Evolutionary conservation across 805 yeast genomes (phyloP).

Genomic region (Candida verbasci): DNA sequence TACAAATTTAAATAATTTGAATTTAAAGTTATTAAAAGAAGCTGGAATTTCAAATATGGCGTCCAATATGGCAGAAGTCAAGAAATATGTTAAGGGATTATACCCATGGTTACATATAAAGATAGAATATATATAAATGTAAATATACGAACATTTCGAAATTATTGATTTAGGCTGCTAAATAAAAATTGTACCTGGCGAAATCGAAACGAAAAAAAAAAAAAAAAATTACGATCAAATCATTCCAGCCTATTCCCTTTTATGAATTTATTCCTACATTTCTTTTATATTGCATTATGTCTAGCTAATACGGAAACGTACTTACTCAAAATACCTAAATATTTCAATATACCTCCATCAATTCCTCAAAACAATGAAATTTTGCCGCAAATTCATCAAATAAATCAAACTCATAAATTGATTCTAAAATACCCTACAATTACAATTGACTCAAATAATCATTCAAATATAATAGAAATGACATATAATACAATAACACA

Average conservation of each 20-base stretch:
- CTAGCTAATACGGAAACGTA: conserved; percentile 37
- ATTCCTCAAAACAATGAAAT: background rate
- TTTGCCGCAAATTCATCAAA: background rate
- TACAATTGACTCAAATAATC: conserved; percentile 9
- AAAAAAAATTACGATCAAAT: too few species aligned
- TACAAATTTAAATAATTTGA: conserved; percentile 6
- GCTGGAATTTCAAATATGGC: too few species aligned
- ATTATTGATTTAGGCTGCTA: too few species aligned
- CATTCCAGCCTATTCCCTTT: too few species aligned
- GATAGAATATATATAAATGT: too few species aligned
- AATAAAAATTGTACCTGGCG: too few species aligned
- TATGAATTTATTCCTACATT: too few species aligned
- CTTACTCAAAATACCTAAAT: conserved; percentile 27
- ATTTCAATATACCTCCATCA: conserved; percentile 23
- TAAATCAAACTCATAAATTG: conserved; percentile 19
- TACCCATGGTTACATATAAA: background rate
- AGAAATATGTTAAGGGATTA: too few species aligned
- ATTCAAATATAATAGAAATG: conserved; percentile 4
- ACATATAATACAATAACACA: conserved; percentile 10
- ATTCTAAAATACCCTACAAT: conserved; percentile 22
- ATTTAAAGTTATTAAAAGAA: too few species aligned
- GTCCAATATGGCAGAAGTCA: background rate
- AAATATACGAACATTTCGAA: too few species aligned
- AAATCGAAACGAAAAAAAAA: too few species aligned
- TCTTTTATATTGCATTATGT: too few species aligned